phyloP scores from a whole-genome alignment of 768 basidiomycete species.

The Antrodiella citrinella region DNA sequence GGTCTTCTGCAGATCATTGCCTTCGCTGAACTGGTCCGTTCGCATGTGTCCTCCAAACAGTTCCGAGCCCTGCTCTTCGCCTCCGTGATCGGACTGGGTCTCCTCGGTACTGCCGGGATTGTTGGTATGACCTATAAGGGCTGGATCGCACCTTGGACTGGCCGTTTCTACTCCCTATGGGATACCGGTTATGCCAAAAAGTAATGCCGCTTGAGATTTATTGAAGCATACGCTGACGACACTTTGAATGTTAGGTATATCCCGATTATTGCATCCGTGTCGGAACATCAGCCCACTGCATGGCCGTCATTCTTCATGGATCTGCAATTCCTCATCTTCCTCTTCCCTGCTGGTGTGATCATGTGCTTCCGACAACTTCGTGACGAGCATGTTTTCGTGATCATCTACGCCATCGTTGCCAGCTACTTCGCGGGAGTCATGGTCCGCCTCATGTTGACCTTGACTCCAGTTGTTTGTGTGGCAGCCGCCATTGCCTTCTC shows the following conservation, averaged over 20 bases:
- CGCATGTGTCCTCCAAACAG: conserved; percentile 85
- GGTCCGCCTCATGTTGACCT: conserved; percentile 97
- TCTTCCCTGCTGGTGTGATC: conserved; percentile 94
- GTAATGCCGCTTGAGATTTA: conserved; percentile 32
- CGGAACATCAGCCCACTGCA: conserved; percentile 98
- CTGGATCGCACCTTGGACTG: conserved; percentile 99
- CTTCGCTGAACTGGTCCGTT: conserved; percentile 82
- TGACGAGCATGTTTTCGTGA: conserved; percentile 97
- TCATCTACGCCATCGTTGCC: conserved; percentile 92
- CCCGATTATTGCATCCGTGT: conserved; percentile 97
- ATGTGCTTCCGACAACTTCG: conserved; percentile 90
- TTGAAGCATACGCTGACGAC: conserved; percentile 7
- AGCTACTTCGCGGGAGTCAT: conserved; percentile 99
- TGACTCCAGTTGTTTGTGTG: conserved; percentile 96
- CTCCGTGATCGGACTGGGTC: conserved; percentile 59
- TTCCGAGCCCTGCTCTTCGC: conserved; percentile 77
- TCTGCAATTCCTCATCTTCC: conserved; percentile 92
- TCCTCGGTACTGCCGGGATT: conserved; percentile 67
- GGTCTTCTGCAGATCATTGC: conserved; percentile 94
- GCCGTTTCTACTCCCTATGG: conserved; percentile 98
- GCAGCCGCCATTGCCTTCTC: conserved; percentile 87
- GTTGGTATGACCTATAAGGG: conserved; percentile 84
- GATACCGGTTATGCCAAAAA: conserved; percentile 99
- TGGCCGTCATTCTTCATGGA: conserved; percentile 99
- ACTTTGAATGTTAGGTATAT: conserved; percentile 52